Evolutionary conservation across 1,284 basidiomycete species (phyloP), one percentile per base, ranked within the genome.

Genomic region (Naganishia liquefaciens): DNA sequence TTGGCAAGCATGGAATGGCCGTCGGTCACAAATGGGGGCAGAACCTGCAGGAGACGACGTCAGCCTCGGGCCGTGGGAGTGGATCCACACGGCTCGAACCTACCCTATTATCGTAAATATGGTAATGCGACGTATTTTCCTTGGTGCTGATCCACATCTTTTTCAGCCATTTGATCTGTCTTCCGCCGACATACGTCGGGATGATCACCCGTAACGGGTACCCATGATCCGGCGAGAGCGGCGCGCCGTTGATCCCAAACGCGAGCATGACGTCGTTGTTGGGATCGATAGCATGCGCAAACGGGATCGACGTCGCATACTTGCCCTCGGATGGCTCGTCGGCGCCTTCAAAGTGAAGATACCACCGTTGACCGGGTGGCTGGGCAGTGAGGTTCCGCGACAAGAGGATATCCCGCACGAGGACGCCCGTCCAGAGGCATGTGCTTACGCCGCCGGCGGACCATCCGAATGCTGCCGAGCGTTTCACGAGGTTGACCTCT

Each of bases 141-240:
- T 39, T 25, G 21, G 51, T 65, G 54, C 54, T 58, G 25, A 65
- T 33, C 63, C 65, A 62, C 44, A 67, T 39, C 28, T 63, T 67
- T 9, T 88, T 86, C 0, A 88, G 77, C 88, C 88, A 90, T 80
- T 90, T 89, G 21, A 89, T 86, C 86, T 87, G 88, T 19, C 88
- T 84, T 21, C 86, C 88, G 15, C 88, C 88, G 15, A 85, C 81
- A 70, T 83, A 85, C 1, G 88, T 88, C 0, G 88, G 88, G 1
- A 87, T 84, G 42, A 89, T 84, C 3, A 87, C 76, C 9, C 88
- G 83, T n/a, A 89, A 70, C 0, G 88, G 88, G 7, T 83, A 87
- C 0, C 88, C 88, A 63, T 87, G 88, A 54, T 86, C 84, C 1
- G 86, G 80, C 17, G 82, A 81, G 13, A 90, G 77, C 0, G 81